Base-by-base conservation (phyloP, 306 rosid species). In the Cicer judaicum region DNA sequence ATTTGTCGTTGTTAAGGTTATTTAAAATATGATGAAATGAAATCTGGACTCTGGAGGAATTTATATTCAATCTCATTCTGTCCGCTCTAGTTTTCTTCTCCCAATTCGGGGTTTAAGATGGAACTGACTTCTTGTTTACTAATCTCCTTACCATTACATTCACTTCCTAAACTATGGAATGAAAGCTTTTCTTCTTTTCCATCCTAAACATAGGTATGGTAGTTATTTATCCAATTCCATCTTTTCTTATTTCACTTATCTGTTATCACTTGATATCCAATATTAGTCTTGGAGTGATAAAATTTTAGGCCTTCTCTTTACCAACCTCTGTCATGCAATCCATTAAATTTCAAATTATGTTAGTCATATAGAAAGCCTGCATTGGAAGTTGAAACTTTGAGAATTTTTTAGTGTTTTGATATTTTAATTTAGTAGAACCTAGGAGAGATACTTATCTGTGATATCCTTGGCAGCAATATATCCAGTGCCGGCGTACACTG, bases 401-500 rank as follows among this genome's bases (percentile, higher is more conserved):
- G 50, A 10, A 6, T 9, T 39, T 36, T 68, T 69, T 50, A 38
- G 46, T 52, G 3, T 69, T 39, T 49, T 69, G 10, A 56, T 38
- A 38, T 36, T 50, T 49, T 15, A n/a, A 69, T 69, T 36, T 69
- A 69, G 63, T 36, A 39, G 40, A 39, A 39, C 50, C 39, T 48
- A 24, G 21, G 13, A 24, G 10, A 67, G 56, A 67, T 79, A 70
- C 82, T 85, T 69, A 73, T 41, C 42, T 19, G 15, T 70, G 50
- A 14, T 53, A 46, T 79, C 59, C 80, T 55, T 79, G 50, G 79
- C 89, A 86, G 94, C 90, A 4, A 84, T 80, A 38, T 90, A 92
- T 80, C 93, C 93, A 34, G 41, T 76, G 53, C 88, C 91, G 5
- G 88, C 89, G 2, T 91, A 91, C 75, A 73, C 88, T 29, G 70